These are phyloP conservation scores for Stellera chamaejasme DNA, from an alignment of 345 rosid genomes.

Conservation along the genomic window DNA sequence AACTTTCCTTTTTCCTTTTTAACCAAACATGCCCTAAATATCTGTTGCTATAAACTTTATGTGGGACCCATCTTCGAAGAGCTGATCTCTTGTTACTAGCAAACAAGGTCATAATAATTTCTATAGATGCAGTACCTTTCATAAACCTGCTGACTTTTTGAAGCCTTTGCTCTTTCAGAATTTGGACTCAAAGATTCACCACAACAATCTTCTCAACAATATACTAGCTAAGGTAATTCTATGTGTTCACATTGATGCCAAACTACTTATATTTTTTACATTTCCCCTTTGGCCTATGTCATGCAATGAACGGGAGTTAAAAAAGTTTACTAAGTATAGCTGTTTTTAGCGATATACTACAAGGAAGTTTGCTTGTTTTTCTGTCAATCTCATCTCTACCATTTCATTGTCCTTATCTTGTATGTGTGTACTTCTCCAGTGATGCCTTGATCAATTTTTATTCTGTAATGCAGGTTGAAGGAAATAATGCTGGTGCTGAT, in stretches of 20 bases:
- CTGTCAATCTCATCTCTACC: not conserved
- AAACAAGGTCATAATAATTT: too few species aligned
- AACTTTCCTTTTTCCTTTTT: too few species aligned
- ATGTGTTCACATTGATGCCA: not conserved
- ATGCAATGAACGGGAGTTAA: too few species aligned
- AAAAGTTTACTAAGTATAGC: not conserved
- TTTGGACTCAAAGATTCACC: conserved; percentile 94
- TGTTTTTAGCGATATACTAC: not conserved
- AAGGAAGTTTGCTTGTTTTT: conserved; percentile 1
- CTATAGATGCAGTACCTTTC: too few species aligned
- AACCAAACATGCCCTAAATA: too few species aligned
- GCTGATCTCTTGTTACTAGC: too few species aligned
- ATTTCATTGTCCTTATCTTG: not conserved
- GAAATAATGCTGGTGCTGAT: conserved; percentile 60
- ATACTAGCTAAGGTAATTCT: conserved; percentile 77
- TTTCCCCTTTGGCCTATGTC: too few species aligned
- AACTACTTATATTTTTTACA: too few species aligned
- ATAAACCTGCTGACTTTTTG: conserved; percentile 6
- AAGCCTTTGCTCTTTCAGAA: conserved; percentile 33
- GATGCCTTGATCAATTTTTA: not conserved
- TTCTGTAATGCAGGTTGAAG: conserved; percentile 54
- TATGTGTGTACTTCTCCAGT: not conserved
- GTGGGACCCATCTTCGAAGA: too few species aligned
- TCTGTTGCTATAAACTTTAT: too few species aligned
- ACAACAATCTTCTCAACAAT: conserved; percentile 90